phyloP scores from a whole-genome alignment of 768 basidiomycete species.

The Tulasnella sp. region DNA sequence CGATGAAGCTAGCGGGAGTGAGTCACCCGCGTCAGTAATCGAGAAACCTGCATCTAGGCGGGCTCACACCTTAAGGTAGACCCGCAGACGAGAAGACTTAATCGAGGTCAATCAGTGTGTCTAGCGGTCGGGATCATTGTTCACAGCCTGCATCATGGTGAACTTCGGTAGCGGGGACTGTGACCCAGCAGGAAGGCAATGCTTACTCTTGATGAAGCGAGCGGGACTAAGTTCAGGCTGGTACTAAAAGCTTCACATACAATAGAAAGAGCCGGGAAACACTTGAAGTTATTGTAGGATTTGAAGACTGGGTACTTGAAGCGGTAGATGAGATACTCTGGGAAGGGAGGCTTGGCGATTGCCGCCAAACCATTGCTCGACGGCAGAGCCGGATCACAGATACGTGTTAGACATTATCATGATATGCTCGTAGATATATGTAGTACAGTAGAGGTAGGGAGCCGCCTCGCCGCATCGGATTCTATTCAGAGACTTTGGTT shows the following conservation, averaged over 20 bases:
- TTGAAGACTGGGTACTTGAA: too few relatives aligned
- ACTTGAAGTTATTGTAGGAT: slow-evolving; percentile 44
- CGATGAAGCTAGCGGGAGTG: slow-evolving; percentile 45
- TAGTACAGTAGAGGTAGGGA: too few relatives aligned
- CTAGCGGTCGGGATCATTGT: slow-evolving; percentile 59
- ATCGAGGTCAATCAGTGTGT: slow-evolving; percentile 46
- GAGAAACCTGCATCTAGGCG: not conserved
- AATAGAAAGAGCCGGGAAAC: slow-evolving; percentile 52
- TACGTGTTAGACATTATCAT: too few relatives aligned
- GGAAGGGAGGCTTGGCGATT: too few relatives aligned
- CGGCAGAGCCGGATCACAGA: too few relatives aligned
- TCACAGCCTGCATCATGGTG: slow-evolving; percentile 53
- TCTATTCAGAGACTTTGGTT: too few relatives aligned
- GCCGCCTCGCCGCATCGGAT: too few relatives aligned
- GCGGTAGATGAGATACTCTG: too few relatives aligned
- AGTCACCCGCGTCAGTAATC: not conserved
- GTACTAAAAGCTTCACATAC: slow-evolving; percentile 55
- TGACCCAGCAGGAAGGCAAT: slow-evolving; percentile 51
- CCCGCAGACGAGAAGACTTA: slow-evolving; percentile 50
- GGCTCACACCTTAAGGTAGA: slow-evolving; percentile 15
- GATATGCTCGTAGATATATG: too few relatives aligned
- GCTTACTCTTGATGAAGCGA: slow-evolving; percentile 46
- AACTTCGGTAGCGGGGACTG: slow-evolving; percentile 61
- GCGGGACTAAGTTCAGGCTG: slow-evolving; percentile 57
- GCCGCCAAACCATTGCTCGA: too few relatives aligned